Evolutionary conservation across 495 filamentous ascomycete species (phyloP).

Genomic region (Parathielavia appendiculata): DNA sequence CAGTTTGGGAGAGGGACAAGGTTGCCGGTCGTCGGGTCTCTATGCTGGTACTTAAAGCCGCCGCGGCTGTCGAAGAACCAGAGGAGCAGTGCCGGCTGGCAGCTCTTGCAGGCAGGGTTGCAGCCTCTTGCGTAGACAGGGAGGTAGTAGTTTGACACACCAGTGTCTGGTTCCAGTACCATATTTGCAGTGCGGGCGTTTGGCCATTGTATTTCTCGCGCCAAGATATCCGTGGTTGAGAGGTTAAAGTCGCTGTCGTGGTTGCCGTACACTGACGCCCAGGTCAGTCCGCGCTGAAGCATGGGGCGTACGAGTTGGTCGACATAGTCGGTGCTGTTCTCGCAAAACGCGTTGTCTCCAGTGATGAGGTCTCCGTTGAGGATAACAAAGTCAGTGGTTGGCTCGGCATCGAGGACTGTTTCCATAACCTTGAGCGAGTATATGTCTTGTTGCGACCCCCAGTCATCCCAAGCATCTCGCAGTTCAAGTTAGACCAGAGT

Average conservation of each 20-base stretch:
- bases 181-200: slow-evolving; percentile 54
- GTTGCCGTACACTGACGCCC: slow-evolving; percentile 71
- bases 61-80: slow-evolving; percentile 76
- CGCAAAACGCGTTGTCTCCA: slow-evolving; percentile 55
- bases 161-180: slow-evolving; percentile 37
- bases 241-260: slow-evolving; percentile 63
- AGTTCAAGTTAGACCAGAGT: not conserved
- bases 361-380: slow-evolving; percentile 73
- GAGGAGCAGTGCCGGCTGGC: slow-evolving; percentile 47
- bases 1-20: slow-evolving; percentile 40
- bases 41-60: slow-evolving; percentile 50
- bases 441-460: slow-evolving; percentile 57
- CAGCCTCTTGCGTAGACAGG: slow-evolving; percentile 37
- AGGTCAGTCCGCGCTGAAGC: slow-evolving; percentile 46
- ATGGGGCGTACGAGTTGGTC: slow-evolving; percentile 57
- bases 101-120: slow-evolving; percentile 1
- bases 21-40: slow-evolving; percentile 26
- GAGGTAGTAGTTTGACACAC: slow-evolving; percentile 69
- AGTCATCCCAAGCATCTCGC: slow-evolving; percentile 44
- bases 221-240: slow-evolving; percentile 49
- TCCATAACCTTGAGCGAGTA: slow-evolving; percentile 57
- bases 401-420: slow-evolving; percentile 53
- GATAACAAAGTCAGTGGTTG: slow-evolving; percentile 53
- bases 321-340: slow-evolving; percentile 56
- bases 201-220: slow-evolving; percentile 48